phyloP scores from a whole-genome alignment of 140 eudicot species.

The Stevia rebaudiana region DNA sequence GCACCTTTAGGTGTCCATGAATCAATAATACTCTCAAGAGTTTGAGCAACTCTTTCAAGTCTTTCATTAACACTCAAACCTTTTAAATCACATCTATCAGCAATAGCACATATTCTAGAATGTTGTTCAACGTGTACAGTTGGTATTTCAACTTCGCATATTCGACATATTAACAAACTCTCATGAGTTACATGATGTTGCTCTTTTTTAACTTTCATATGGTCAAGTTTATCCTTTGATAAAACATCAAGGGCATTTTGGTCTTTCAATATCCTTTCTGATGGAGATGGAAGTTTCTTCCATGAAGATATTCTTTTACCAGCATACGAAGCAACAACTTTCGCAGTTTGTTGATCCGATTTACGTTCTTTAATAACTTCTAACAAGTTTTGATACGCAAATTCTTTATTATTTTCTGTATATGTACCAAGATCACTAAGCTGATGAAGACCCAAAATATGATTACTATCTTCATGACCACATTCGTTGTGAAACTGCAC shows the following conservation, averaged over 20 bases:
- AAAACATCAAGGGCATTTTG: constrained; percentile 46
- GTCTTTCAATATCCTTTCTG: constrained; percentile 40
- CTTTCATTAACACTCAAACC: constrained; percentile 82
- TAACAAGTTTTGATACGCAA: constrained; percentile 25
- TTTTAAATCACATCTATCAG: constrained; percentile 93
- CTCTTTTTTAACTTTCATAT: constrained; percentile 38
- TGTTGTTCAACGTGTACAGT: constrained; percentile 82
- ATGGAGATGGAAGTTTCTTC: constrained; percentile 83
- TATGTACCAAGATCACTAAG: constrained; percentile 88
- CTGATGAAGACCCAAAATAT: constrained; percentile 59
- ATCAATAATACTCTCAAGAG: constrained; percentile 76
- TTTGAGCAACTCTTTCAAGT: constrained; percentile 80
- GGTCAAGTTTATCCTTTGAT: constrained; percentile 39
- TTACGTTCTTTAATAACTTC: constrained; percentile 19
- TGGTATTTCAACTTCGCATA: constrained; percentile 99
- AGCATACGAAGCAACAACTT: constrained; percentile 47
- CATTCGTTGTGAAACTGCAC: constrained; percentile 91
- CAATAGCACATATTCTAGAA: constrained; percentile 92
- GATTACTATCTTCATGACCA: constrained; percentile 70
- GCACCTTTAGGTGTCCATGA: constrained; percentile 68
- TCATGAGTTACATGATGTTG: constrained; percentile 50
- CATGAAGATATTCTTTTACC: constrained; percentile 79
- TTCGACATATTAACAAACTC: constrained; percentile 80
- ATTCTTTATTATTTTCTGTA: constrained; percentile 37
- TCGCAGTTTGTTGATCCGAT: constrained; percentile 32